Evolutionary conservation across 2,329 filamentous ascomycete species (phyloP), one percentile per base, ranked within the genome.

Genomic region (Penicillium frequentans): DNA sequence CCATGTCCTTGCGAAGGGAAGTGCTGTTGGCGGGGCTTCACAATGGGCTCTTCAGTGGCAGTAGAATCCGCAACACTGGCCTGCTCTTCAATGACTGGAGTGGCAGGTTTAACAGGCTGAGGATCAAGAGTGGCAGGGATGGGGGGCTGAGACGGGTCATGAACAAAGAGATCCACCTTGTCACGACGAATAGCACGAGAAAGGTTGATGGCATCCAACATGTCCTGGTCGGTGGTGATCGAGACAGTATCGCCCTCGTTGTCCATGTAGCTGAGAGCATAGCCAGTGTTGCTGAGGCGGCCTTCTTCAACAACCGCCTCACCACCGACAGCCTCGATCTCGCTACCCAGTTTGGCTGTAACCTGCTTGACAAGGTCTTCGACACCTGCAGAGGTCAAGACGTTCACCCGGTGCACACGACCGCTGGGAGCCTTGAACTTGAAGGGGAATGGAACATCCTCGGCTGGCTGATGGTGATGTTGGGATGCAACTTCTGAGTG

Each of bases 391-490:
- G 89, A 86, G 11, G 92, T 89, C 53, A 87, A 81, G 27, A 97
- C 88, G 70, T 98, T 95, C 50, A 99, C 79, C 54, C 95, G 87
- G 76, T 99, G 95, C 19, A 98, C 93, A 52, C 95, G 90, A 46
- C 93, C 95, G 66, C 91, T 93, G 1, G 95, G 95, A 2, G 95
- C 92, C 81, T 98, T 98, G 84, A 99, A 99, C 76, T 99, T 99
- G 86, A 99, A 99, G 3, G 93, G 86, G 77, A 98, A 99, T 0
- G 93, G 91, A 11, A 85, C 76, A 64, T 96, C 90, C 67, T 90
- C 84, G 5, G 67, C 81, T 7, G 75, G 68, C 1, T 81, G 77
- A 47, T 88, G 82, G 8, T 76, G 77, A 47, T 88, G 82, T 8
- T 76, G 82, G 42, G 89, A 83, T 24, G 86, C 75, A 54, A 85